phyloP scores from a whole-genome alignment of 345 rosid species.

The Citrus inodora region DNA sequence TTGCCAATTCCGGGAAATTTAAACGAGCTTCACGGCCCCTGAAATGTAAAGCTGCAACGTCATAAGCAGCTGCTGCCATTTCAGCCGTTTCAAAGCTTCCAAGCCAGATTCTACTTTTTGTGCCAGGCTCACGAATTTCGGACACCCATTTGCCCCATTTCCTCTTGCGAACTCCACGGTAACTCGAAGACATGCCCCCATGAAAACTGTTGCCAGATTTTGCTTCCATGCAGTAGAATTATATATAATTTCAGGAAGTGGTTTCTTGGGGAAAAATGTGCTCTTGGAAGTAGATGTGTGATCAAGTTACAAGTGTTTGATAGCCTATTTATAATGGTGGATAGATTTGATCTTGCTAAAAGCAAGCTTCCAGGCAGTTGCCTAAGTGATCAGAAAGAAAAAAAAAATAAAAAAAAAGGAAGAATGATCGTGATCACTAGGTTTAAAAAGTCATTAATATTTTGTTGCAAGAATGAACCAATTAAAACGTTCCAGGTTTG shows the following conservation, averaged over 20 bases:
- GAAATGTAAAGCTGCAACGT: slow-evolving; percentile 68
- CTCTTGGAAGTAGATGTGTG: background rate
- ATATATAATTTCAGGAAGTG: background rate
- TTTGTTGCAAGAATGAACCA: background rate
- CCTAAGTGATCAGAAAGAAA: background rate
- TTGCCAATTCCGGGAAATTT: slow-evolving; percentile 59
- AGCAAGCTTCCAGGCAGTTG: slow-evolving; percentile 7
- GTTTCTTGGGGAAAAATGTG: too few species aligned
- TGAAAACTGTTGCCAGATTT: background rate
- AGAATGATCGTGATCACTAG: background rate
- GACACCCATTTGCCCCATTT: slow-evolving; percentile 99
- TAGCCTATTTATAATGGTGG: background rate
- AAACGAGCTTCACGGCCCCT: slow-evolving; percentile 56
- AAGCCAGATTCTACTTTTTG: slow-evolving; percentile 76
- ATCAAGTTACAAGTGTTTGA: background rate
- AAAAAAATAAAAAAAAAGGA: background rate
- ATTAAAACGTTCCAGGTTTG: background rate
- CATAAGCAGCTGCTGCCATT: slow-evolving; percentile 96
- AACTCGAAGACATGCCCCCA: slow-evolving; percentile 25
- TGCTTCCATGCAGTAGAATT: background rate
- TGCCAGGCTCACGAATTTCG: slow-evolving; percentile 86
- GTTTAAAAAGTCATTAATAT: background rate
- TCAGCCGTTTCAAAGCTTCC: slow-evolving; percentile 81
- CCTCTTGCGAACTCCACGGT: slow-evolving; percentile 76
- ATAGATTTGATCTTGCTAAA: background rate